A percentile compares a stretch with the other conserved stretches of the same genome.
phyloP scores from a whole-genome alignment of 495 filamentous ascomycete genomes.

The Pyronema domesticum region DNA sequence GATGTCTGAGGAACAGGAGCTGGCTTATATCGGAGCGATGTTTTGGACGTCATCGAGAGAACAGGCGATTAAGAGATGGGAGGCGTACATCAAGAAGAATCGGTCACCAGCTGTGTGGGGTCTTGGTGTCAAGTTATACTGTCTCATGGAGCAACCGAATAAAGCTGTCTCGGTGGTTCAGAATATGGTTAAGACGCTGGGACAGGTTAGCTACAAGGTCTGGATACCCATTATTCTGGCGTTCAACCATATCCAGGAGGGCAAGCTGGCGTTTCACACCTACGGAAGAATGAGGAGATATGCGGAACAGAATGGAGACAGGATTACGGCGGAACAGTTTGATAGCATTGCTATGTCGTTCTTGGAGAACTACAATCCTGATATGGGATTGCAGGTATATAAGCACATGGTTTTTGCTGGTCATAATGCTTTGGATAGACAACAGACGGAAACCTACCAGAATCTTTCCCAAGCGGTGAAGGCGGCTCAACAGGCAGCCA shows the following conservation, averaged over 20 bases:
- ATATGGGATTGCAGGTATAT: constrained; percentile 10
- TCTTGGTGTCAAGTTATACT: constrained; percentile 15
- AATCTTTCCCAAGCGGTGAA: constrained; percentile 8
- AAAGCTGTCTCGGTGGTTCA: constrained; percentile 8
- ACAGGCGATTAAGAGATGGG: constrained; percentile 13
- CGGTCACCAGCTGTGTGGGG: constrained; percentile 12
- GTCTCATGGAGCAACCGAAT: constrained; percentile 11
- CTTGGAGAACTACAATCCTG: constrained; percentile 9
- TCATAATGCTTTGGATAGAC: neutral
- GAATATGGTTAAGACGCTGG: constrained; percentile 9
- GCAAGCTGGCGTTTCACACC: constrained; percentile 4
- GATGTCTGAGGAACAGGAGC: constrained; percentile 16
- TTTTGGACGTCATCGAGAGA: constrained; percentile 15
- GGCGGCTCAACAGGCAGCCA: constrained; percentile 4
- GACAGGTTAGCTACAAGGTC: constrained; percentile 9
- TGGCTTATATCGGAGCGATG: constrained; percentile 20
- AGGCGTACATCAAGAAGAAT: neutral
- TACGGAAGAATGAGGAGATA: constrained; percentile 9
- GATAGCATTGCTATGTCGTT: constrained; percentile 23
- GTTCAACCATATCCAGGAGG: constrained; percentile 18
- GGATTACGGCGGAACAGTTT: constrained; percentile 11
- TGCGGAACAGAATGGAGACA: neutral
- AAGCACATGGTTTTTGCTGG: constrained; percentile 15
- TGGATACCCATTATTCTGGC: constrained; percentile 19
- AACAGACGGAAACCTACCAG: constrained; percentile 8